Conservation (phyloP, 139 green algal genomes). For the Coccomyxa sp. region DNA sequence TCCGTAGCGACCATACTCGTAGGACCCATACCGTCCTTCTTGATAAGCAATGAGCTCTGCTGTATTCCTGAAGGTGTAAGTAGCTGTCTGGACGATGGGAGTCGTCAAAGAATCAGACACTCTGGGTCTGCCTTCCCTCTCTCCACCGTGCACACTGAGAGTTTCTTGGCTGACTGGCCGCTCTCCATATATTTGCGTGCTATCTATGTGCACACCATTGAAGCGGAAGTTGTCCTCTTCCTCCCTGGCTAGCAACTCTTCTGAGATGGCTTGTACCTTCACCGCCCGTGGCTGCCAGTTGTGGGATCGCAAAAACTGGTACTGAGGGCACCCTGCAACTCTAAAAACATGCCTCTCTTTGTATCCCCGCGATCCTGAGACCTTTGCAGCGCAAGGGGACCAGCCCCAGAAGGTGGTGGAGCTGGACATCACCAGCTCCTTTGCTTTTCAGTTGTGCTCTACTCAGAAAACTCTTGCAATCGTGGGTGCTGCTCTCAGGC, state of each 20-base stretch:
- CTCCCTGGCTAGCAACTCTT: not conserved
- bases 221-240: not conserved
- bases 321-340: not conserved
- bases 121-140: conserved; percentile 73
- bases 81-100: conserved; percentile 95
- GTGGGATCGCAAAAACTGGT: not conserved
- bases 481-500: too few relatives aligned
- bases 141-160: conserved; percentile 67
- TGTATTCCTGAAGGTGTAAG: conserved; percentile 81
- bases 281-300: not conserved
- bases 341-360: conserved; percentile 12
- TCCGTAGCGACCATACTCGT: conserved; percentile 90
- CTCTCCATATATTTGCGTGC: not conserved
- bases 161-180: conserved; percentile 17
- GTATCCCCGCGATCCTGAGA: conserved; percentile 1
- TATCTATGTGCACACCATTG: not conserved
- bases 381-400: not conserved
- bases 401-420: not conserved
- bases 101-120: conserved; percentile 93
- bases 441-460: too few relatives aligned
- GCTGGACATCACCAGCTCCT: too few relatives aligned
- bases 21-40: conserved; percentile 85
- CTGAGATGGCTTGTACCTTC: not conserved
- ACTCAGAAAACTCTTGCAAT: too few relatives aligned
- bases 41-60: conserved; percentile 95